Conservation (phyloP, 1,284 basidiomycete genomes). For the Hortiboletus rubellus region DNA sequence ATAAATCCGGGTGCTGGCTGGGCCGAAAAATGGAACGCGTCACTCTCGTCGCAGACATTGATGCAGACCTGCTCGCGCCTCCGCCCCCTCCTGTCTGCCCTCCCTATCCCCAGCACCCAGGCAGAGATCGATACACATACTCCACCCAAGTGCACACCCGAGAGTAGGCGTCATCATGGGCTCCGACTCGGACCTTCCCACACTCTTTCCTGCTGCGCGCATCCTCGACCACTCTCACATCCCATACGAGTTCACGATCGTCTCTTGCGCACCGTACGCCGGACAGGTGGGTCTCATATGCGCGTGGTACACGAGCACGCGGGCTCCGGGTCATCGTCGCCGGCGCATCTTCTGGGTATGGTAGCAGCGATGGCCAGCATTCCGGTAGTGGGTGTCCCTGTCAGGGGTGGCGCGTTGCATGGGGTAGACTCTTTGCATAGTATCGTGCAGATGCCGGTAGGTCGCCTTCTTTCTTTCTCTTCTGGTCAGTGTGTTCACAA, state of each 20-base stretch:
- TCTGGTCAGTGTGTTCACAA: not conserved
- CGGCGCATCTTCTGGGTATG: conserved; percentile 98
- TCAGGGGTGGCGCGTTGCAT: conserved; percentile 92
- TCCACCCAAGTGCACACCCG: conserved; percentile 65
- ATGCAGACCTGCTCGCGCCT: conserved; percentile 76
- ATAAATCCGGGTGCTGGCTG: conserved; percentile 86
- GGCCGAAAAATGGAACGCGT: conserved; percentile 99
- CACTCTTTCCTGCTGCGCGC: conserved; percentile 88
- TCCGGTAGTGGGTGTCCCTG: conserved; percentile 96
- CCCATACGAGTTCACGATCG: conserved; percentile 94
- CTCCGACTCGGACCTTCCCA: conserved; percentile 95
- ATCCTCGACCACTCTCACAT: conserved; percentile 82
- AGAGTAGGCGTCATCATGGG: conserved; percentile 98
- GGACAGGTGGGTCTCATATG: conserved; percentile 82
- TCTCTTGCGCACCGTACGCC: conserved; percentile 95
- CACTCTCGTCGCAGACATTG: conserved; percentile 83
- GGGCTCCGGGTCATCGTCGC: conserved; percentile 87
- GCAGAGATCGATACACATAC: conserved; percentile 59
- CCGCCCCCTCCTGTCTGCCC: conserved; percentile 66
- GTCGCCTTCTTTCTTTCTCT: conserved; percentile 33
- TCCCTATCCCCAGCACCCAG: conserved; percentile 53
- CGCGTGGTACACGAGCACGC: conserved; percentile 72
- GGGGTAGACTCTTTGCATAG: conserved; percentile 96
- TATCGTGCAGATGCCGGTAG: conserved; percentile 98
- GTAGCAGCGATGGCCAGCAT: conserved; percentile 91